Conservation (phyloP, 768 basidiomycete genomes). For the Termitomyces sp. region DNA sequence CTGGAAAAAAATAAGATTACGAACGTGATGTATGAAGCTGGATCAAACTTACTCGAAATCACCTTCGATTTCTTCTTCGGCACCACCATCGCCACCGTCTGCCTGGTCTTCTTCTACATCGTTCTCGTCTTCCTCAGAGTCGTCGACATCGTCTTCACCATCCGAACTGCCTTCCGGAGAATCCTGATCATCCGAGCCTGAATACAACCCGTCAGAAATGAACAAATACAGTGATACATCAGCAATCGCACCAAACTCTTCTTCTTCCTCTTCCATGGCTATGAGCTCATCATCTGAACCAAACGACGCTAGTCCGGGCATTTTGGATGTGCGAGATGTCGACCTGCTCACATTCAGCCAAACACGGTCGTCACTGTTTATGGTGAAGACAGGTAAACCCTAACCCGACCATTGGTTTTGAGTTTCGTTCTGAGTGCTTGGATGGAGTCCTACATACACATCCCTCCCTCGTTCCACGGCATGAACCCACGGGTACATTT, state of each 20-base stretch:
- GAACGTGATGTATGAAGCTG: not conserved
- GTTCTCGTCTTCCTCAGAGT: conserved; percentile 12
- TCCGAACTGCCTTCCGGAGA: conserved; percentile 14
- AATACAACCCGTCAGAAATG: not conserved
- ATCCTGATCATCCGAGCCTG: conserved; percentile 5
- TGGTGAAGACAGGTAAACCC: not conserved
- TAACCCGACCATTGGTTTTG: conserved; percentile 5
- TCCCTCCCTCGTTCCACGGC: too few species aligned
- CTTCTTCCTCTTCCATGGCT: conserved; percentile 21
- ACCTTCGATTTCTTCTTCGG: conserved; percentile 52
- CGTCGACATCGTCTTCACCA: conserved; percentile 9
- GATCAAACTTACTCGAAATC: conserved; percentile 51
- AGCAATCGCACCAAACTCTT: conserved; percentile 13
- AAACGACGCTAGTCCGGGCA: not conserved
- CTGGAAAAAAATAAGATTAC: conserved; percentile 30
- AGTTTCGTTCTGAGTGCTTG: too few species aligned
- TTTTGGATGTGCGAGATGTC: not conserved
- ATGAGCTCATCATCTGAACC: conserved; percentile 20
- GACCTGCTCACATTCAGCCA: conserved; percentile 4
- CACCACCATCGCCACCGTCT: conserved; percentile 24
- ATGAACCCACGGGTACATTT: too few species aligned
- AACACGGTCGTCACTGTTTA: not conserved
- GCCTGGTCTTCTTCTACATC: conserved; percentile 17
- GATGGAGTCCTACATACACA: too few species aligned
- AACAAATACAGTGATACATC: not conserved